These are phyloP conservation scores for Scenedesmus sp. DNA, from an alignment of 163 green algal genomes.

Conservation along the genomic window DNA sequence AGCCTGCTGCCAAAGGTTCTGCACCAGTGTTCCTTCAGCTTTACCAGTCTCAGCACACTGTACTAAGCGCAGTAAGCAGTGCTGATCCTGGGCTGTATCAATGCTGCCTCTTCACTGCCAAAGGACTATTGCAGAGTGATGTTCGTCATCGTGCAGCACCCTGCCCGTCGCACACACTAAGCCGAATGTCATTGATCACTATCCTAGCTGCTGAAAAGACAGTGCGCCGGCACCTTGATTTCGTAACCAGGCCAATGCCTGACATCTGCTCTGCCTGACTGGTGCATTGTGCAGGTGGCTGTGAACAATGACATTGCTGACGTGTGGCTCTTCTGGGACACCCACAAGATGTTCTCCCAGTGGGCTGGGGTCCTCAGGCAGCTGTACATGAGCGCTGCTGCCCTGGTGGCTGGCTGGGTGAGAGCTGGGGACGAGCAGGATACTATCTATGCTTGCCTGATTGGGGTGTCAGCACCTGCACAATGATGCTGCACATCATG, in stretches of 20 bases:
- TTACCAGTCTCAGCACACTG: neutral
- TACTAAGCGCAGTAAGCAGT: no score
- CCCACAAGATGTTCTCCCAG: conserved; percentile 34
- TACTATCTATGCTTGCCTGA: no score
- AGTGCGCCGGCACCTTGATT: neutral
- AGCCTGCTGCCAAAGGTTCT: neutral
- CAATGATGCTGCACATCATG: no score
- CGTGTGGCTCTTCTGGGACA: conserved; percentile 39
- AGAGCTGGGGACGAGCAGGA: neutral
- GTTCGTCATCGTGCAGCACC: no score
- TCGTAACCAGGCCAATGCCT: neutral
- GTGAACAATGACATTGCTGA: neutral
- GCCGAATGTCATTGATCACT: no score
- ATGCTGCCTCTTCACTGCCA: no score
- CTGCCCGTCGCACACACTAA: neutral
- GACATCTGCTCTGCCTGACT: neutral
- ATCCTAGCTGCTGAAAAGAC: neutral
- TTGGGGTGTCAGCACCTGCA: no score
- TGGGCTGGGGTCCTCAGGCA: neutral
- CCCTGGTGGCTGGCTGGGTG: conserved; percentile 27
- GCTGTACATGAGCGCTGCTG: conserved; percentile 11
- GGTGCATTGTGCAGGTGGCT: neutral
- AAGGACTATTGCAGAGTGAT: no score
- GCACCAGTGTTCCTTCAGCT: no score
- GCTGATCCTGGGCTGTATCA: no score